Evolutionary conservation across 2,329 filamentous ascomycete species (phyloP).

Genomic region (Talaromyces pinophilus): DNA sequence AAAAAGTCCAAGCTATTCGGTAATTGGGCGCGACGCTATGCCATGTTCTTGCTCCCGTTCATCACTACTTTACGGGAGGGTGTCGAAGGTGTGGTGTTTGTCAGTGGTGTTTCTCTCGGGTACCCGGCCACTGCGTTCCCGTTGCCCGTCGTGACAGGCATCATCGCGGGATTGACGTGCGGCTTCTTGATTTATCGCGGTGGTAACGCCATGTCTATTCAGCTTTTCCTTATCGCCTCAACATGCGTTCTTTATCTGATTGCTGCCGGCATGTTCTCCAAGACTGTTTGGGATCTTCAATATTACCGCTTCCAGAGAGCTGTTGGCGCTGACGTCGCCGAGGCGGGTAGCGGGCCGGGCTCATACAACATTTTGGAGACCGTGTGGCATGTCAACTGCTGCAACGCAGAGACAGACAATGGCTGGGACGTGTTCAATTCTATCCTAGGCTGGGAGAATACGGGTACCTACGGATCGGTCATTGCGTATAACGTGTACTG

Average conservation of each 20-base stretch:
- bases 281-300: constrained; percentile 73
- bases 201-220: constrained; percentile 66
- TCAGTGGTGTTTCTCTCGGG: constrained; percentile 78
- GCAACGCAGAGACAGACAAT: constrained; percentile 69
- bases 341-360: constrained; percentile 67
- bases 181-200: constrained; percentile 75
- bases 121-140: constrained; percentile 75
- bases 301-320: constrained; percentile 63
- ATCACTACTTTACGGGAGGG: constrained; percentile 85
- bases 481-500: constrained; percentile 88
- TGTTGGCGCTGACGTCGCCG: constrained; percentile 58
- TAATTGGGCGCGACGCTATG: constrained; percentile 76
- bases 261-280: constrained; percentile 77
- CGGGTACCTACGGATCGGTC: constrained; percentile 82
- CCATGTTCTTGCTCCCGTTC: constrained; percentile 84
- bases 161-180: constrained; percentile 65
- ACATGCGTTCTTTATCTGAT: constrained; percentile 85
- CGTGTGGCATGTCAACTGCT: constrained; percentile 86
- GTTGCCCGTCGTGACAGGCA: constrained; percentile 70
- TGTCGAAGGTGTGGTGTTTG: constrained; percentile 81
- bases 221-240: constrained; percentile 77
- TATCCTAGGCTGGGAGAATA: constrained; percentile 84
- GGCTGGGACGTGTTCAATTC: constrained; percentile 89
- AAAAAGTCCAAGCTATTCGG: constrained; percentile 43
- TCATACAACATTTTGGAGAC: constrained; percentile 77